Conservation (phyloP, 192 early-diverging fungal species). For the Coemansia sp. region DNA sequence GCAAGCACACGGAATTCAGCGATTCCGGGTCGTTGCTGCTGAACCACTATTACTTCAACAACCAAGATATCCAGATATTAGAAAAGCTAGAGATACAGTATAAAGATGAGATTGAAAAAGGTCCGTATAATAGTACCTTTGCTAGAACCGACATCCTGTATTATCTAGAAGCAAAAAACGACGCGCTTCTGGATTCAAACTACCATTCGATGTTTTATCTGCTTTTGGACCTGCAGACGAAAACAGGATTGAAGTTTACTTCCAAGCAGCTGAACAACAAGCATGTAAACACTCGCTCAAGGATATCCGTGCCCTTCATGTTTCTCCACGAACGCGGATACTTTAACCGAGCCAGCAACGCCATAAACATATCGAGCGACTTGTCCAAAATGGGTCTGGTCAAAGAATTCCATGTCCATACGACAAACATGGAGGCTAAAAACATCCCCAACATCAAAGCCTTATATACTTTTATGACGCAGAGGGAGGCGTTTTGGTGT, state of each 20-base stretch:
- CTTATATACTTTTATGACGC: background rate
- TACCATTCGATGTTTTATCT: background rate
- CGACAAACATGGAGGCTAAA: background rate
- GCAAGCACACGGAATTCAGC: background rate
- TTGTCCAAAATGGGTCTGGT: background rate
- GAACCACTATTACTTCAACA: background rate
- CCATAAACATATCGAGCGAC: background rate
- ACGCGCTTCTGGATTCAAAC: background rate
- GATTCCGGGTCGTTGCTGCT: background rate
- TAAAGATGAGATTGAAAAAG: background rate
- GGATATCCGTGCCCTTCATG: background rate
- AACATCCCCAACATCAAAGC: background rate
- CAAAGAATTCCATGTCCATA: background rate
- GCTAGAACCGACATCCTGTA: background rate
- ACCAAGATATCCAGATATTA: constrained; percentile 1
- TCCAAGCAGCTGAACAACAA: background rate
- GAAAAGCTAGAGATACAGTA: background rate
- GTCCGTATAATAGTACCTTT: background rate
- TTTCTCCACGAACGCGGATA: background rate
- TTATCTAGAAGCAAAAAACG: background rate
- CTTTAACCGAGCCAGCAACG: background rate
- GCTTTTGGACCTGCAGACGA: background rate
- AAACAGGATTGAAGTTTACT: background rate
- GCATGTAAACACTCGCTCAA: background rate
- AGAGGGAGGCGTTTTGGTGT: background rate